These are phyloP conservation scores for Cordyceps fumosorosea DNA, from an alignment of 2,329 filamentous ascomycete species.

Conservation along the genomic window DNA sequence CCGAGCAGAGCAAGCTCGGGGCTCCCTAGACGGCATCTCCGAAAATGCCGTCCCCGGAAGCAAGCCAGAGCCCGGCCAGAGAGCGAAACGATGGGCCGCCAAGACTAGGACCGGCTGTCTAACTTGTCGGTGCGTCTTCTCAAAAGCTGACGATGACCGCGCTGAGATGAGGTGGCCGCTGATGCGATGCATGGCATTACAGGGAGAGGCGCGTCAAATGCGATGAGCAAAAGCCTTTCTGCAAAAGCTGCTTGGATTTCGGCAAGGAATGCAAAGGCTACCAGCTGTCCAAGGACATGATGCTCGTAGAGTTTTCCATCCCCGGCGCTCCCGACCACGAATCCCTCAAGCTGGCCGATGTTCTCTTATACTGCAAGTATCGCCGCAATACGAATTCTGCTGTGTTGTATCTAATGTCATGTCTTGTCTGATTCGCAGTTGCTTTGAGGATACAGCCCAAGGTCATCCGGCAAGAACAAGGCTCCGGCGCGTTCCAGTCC, in stretches of 20 bases:
- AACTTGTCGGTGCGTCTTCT: neutral
- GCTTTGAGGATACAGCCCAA: neutral
- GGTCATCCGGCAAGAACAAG: neutral
- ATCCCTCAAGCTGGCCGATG: neutral
- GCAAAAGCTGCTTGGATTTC: neutral
- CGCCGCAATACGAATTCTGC: neutral
- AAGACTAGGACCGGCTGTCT: neutral
- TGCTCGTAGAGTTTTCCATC: neutral
- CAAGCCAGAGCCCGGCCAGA: neutral
- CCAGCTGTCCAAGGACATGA: neutral
- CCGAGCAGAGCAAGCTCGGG: neutral
- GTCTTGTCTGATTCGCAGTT: neutral
- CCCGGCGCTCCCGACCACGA: neutral
- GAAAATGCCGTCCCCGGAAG: neutral
- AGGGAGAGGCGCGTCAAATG: neutral
- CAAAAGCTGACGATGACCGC: too few relatives aligned
- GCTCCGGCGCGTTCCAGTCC: neutral
- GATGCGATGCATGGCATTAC: neutral
- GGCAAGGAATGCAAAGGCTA: neutral
- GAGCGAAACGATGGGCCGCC: neutral
- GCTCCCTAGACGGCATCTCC: neutral
- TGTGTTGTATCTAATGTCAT: neutral
- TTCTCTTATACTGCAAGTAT: neutral
- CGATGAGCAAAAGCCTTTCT: neutral
- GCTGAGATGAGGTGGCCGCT: neutral